phyloP scores from a whole-genome alignment of 73 alveolate species.

The Uronychia setigera region DNA sequence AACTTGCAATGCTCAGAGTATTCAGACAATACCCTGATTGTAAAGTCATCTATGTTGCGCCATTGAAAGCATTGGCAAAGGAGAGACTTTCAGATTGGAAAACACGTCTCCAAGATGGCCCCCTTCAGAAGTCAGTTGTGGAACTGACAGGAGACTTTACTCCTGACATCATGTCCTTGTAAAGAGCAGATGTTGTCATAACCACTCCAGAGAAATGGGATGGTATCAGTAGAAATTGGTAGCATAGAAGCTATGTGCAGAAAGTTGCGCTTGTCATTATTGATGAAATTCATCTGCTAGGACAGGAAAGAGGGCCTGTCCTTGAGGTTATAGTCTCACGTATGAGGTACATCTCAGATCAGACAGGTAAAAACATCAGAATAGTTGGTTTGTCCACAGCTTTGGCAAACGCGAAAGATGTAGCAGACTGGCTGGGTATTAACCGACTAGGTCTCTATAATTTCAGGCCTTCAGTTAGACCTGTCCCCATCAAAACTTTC shows the following conservation, averaged over 20 bases:
- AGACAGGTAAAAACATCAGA: constrained; percentile 80
- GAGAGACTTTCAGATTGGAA: constrained; percentile 98
- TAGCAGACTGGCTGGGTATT: constrained; percentile 99
- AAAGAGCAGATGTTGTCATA: constrained; percentile 74
- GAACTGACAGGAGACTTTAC: constrained; percentile 96
- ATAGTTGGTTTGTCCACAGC: constrained; percentile 98
- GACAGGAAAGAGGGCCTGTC: constrained; percentile 99
- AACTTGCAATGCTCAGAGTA: constrained; percentile 96
- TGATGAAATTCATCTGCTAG: constrained; percentile 99
- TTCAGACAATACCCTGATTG: constrained; percentile 92
- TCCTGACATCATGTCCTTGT: constrained; percentile 92
- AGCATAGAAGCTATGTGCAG: constrained; percentile 97
- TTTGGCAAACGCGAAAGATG: constrained; percentile 99
- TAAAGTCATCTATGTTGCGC: constrained; percentile 97
- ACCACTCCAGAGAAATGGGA: constrained; percentile 99
- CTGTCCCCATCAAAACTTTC: constrained; percentile 99
- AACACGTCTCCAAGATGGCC: constrained; percentile 73
- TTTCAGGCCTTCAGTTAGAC: constrained; percentile 99
- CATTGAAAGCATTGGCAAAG: constrained; percentile 98
- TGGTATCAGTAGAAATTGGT: constrained; percentile 99
- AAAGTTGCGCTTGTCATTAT: constrained; percentile 97
- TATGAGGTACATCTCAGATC: constrained; percentile 91
- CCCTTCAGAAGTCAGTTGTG: constrained; percentile 37
- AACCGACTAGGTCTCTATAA: constrained; percentile 95
- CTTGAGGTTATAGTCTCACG: constrained; percentile 99